A percentile compares a stretch with the other conserved stretches of the same genome.
Evolutionary conservation across 1,139 yeast species (phyloP).

Genomic region (Hemisphaericaspora lyxosophila): DNA sequence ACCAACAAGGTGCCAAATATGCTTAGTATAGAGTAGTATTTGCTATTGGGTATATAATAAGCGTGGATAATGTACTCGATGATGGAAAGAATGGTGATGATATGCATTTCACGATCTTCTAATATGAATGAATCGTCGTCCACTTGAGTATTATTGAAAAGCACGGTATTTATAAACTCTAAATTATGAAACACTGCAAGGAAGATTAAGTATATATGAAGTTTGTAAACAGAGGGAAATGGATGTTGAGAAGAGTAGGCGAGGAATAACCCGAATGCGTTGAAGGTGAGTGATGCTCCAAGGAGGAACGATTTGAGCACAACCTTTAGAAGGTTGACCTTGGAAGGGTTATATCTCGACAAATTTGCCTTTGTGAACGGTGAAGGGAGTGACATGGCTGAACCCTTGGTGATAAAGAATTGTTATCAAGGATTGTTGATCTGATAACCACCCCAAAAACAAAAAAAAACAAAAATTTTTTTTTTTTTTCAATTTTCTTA

Average conservation of each 20-base stretch:
- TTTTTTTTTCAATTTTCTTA: too few species aligned
- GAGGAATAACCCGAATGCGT: constrained; percentile 8
- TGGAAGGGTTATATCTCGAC: constrained; percentile 24
- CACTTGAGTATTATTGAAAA: constrained; percentile 64
- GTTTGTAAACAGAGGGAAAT: constrained; percentile 3
- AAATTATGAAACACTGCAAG: constrained; percentile 70
- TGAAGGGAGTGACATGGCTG: neutral
- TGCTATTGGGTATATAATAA: neutral
- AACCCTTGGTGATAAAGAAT: too few species aligned
- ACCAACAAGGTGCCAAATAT: constrained; percentile 48
- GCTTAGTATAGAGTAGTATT: neutral
- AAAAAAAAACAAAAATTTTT: too few species aligned
- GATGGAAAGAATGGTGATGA: constrained; percentile 51
- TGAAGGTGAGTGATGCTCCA: constrained; percentile 26
- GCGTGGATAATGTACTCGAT: constrained; percentile 21
- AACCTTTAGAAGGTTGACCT: constrained; percentile 33
- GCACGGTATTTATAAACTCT: constrained; percentile 78
- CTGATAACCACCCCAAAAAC: too few species aligned
- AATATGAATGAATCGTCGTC: constrained; percentile 76
- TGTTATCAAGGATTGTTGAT: too few species aligned
- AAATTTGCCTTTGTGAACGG: constrained; percentile 2
- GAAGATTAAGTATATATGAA: constrained; percentile 47
- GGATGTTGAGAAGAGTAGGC: constrained; percentile 1
- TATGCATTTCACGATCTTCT: constrained; percentile 66
- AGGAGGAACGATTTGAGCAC: constrained; percentile 32